Percentiles rank a stretch among this genome's conserved stretches.
Conservation (phyloP, 192 early-diverging fungal species). For the Coemansia sp. region DNA sequence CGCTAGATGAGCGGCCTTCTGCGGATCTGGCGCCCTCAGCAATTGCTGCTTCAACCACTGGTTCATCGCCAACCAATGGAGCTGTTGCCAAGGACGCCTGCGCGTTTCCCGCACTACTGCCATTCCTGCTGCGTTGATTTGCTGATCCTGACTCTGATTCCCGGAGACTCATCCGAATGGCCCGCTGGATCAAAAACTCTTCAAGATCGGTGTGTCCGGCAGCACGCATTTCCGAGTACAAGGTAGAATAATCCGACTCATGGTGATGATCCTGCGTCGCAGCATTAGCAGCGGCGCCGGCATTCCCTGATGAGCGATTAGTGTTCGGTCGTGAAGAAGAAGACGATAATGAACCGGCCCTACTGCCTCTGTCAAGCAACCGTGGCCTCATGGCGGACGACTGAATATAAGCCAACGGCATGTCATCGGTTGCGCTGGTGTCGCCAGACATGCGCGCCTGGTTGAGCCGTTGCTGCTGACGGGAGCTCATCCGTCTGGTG, state of each 20-base stretch:
- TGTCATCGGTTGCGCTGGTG: neutral
- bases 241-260: neutral
- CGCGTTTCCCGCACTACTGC: neutral
- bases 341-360: too few species aligned
- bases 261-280: neutral
- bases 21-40: neutral
- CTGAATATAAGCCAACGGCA: neutral
- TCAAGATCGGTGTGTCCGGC: slow-evolving; percentile 78
- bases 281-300: too few species aligned
- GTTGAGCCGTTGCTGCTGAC: neutral
- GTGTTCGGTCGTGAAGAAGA: neutral
- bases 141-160: slow-evolving; percentile 53
- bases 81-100: neutral
- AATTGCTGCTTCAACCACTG: neutral
- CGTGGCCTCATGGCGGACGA: too few species aligned
- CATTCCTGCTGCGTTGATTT: slow-evolving; percentile 1
- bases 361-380: too few species aligned
- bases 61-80: neutral
- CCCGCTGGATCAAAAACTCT: slow-evolving; percentile 92
- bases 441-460: neutral
- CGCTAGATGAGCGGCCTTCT: neutral
- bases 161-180: slow-evolving; percentile 75
- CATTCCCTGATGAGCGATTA: too few species aligned
- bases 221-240: slow-evolving; percentile 66
- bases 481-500: slow-evolving; percentile 32